A percentile compares a stretch with the other conserved stretches of the same genome.
Evolutionary conservation across 176 grass and related monocot genomes (phyloP).

Genomic region (Panicum miliaceum): DNA sequence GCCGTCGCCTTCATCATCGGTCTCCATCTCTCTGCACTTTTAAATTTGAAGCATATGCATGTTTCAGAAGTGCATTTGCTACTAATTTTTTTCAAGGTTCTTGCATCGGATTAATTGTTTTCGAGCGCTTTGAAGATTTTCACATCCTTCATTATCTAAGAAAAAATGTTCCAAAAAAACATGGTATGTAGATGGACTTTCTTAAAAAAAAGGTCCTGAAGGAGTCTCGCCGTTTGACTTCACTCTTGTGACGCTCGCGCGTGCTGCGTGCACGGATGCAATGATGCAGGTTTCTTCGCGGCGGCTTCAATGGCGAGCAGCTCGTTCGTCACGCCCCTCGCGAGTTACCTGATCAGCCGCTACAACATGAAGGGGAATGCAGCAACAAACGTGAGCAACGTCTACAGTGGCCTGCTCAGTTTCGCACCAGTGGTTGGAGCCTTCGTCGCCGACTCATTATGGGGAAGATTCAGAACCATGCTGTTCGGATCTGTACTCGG

Average conservation of each 20-base stretch:
- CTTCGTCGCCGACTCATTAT: conserved; percentile 53
- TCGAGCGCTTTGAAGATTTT: too few species aligned
- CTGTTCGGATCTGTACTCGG: not conserved
- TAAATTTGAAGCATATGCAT: not conserved
- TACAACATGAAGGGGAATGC: conserved; percentile 41
- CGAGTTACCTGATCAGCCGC: conserved; percentile 32
- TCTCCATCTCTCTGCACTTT: not conserved
- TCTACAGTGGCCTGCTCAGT: conserved; percentile 6
- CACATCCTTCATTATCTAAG: too few species aligned
- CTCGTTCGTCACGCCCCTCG: not conserved
- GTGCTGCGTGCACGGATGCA: not conserved
- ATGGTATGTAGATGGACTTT: too few species aligned
- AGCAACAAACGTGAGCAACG: conserved; percentile 7
- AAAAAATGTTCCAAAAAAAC: too few species aligned
- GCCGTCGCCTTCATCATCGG: conserved; percentile 28
- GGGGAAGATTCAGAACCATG: conserved; percentile 50
- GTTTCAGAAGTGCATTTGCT: not conserved
- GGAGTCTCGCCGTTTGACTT: too few species aligned
- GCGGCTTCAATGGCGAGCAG: not conserved
- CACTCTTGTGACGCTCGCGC: too few species aligned
- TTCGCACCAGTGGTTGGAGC: conserved; percentile 53
- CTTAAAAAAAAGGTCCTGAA: too few species aligned
- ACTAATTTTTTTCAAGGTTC: not conserved
- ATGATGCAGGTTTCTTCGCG: conserved; percentile 4
- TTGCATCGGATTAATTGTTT: too few species aligned